Evolutionary conservation across 2,329 filamentous ascomycete species (phyloP).

Genomic region (Ceratocystis papillata): DNA sequence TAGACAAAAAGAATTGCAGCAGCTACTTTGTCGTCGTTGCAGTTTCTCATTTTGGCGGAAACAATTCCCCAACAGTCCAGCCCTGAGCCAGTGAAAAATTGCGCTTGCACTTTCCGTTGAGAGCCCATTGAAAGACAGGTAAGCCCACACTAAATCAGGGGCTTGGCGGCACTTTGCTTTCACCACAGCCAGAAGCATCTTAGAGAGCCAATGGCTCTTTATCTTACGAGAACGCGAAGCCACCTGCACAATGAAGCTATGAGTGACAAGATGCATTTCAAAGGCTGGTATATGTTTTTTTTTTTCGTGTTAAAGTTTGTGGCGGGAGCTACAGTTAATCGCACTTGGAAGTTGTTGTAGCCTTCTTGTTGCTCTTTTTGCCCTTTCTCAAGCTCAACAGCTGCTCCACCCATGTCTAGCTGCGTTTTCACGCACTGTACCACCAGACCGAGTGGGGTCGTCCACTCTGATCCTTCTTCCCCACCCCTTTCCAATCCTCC

Average conservation of each 20-base stretch:
- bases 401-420: conserved; percentile 9
- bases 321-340: neutral
- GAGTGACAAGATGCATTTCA: too few species aligned
- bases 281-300: neutral
- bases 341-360: neutral
- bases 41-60: neutral
- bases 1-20: neutral
- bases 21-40: neutral
- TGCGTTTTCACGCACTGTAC: conserved; percentile 16
- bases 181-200: neutral
- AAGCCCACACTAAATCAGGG: conserved; percentile 1
- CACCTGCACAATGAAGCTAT: too few species aligned
- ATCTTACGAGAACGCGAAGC: too few species aligned
- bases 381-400: conserved; percentile 12
- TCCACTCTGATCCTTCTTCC: conserved; percentile 18
- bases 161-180: neutral
- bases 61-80: conserved; percentile 9
- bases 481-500: conserved; percentile 8
- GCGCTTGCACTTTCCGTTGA: conserved; percentile 23
- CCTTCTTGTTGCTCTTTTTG: neutral
- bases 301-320: neutral
- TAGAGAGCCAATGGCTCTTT: too few species aligned
- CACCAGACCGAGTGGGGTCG: conserved; percentile 6
- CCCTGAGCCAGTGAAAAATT: conserved; percentile 9
- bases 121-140: conserved; percentile 5